Evolutionary conservation across 306 rosid species (phyloP).

Genomic region (Bauhinia variegata): DNA sequence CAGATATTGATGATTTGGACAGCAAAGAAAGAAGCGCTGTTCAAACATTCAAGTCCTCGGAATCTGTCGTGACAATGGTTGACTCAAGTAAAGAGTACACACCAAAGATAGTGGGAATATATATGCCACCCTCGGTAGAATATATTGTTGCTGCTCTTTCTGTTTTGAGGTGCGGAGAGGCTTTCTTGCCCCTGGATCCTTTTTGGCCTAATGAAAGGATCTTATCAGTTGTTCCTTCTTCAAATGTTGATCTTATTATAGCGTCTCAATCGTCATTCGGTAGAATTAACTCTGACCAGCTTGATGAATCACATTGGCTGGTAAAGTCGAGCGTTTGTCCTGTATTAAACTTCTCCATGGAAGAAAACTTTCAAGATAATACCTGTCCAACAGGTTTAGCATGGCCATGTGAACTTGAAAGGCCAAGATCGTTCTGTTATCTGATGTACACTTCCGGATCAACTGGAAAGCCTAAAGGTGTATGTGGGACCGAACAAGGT

Average conservation of each 20-base stretch:
- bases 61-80: conserved; percentile 17
- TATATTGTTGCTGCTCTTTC: conserved; percentile 80
- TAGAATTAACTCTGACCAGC: conserved; percentile 37
- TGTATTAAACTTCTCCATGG: conserved; percentile 57
- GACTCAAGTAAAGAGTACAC: conserved; percentile 35
- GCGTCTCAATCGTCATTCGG: conserved; percentile 53
- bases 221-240: conserved; percentile 54
- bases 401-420: conserved; percentile 62
- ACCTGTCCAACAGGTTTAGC: conserved; percentile 34
- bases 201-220: conserved; percentile 78
- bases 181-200: conserved; percentile 86
- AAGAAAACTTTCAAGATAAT: conserved; percentile 42
- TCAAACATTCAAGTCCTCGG: conserved; percentile 28
- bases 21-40: conserved; percentile 15
- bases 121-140: conserved; percentile 75
- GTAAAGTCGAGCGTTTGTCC: conserved; percentile 40
- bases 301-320: conserved; percentile 58
- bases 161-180: conserved; percentile 71
- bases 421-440: conserved; percentile 69
- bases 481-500: conserved; percentile 88
- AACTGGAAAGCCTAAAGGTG: conserved; percentile 88
- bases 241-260: conserved; percentile 61
- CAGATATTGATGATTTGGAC: conserved; percentile 35
- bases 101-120: conserved; percentile 77
- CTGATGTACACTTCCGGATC: conserved; percentile 95